These are phyloP conservation scores for Pelagomonas calceolata DNA, from an alignment of 108 stramenopile genomes.

Conservation along the genomic window DNA sequence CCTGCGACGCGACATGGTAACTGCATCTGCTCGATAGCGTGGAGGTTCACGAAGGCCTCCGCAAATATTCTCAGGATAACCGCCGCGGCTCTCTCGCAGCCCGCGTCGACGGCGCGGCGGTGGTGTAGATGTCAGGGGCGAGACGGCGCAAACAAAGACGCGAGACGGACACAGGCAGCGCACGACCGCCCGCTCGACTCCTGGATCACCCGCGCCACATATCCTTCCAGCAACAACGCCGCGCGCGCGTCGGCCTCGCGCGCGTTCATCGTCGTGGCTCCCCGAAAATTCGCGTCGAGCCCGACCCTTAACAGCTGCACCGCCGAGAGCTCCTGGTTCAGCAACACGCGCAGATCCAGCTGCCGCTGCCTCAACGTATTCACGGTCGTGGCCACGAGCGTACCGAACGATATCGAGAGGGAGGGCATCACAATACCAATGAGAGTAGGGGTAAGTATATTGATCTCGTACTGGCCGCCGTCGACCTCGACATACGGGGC, in stretches of 20 bases:
- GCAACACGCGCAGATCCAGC: conserved; percentile 8
- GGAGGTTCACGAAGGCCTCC: no score
- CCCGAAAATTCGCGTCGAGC: neutral
- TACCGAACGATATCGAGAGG: conserved; percentile 44
- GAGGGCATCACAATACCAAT: conserved; percentile 44
- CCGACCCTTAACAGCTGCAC: neutral
- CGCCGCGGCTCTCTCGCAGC: no score
- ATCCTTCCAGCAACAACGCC: neutral
- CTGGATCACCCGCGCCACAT: neutral
- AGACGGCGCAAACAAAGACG: no score
- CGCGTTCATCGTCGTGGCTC: neutral
- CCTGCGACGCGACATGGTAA: neutral
- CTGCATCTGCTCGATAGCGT: no score
- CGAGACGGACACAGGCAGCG: no score
- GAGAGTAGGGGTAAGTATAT: conserved; percentile 44
- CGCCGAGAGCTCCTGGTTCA: neutral
- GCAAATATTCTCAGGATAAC: no score
- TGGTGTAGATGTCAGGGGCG: no score
- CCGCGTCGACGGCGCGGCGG: no score
- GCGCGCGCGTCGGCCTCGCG: neutral
- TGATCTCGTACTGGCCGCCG: conserved; percentile 49
- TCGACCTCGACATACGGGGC: conserved; percentile 57
- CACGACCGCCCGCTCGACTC: no score
- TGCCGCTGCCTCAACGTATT: conserved; percentile 44
- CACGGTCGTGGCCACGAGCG: conserved; percentile 40